A percentile compares a stretch with the other conserved stretches of the same genome.
Conservation (phyloP, 2,329 filamentous ascomycete species). For the Colletotrichum liaoningense region DNA sequence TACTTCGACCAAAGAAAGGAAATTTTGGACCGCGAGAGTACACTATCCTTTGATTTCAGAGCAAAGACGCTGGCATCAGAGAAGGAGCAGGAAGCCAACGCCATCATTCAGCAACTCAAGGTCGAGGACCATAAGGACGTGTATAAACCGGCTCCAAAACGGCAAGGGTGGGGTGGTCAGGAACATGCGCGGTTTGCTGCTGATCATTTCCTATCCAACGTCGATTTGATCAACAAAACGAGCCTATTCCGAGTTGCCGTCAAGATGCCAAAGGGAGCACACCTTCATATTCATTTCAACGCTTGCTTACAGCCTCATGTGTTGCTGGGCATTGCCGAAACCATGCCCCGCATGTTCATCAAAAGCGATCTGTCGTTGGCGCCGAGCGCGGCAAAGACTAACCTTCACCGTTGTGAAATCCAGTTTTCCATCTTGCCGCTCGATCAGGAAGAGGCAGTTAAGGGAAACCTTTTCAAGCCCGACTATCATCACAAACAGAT, state of each 20-base stretch:
- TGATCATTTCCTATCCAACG: constrained; percentile 70
- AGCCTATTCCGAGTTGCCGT: constrained; percentile 66
- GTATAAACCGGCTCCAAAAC: constrained; percentile 47
- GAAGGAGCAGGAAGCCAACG: constrained; percentile 51
- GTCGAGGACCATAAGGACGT: constrained; percentile 48
- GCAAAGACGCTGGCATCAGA: constrained; percentile 46
- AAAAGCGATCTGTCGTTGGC: constrained; percentile 66
- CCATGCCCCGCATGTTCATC: constrained; percentile 71
- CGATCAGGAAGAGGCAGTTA: constrained; percentile 47
- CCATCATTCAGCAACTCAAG: constrained; percentile 53
- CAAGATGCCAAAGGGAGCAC: constrained; percentile 76
- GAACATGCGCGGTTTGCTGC: constrained; percentile 57
- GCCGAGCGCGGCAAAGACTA: not conserved
- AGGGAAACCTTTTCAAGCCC: constrained; percentile 60
- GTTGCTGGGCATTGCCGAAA: constrained; percentile 58
- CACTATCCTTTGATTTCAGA: constrained; percentile 53
- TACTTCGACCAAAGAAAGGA: constrained; percentile 47
- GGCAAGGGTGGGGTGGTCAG: constrained; percentile 55
- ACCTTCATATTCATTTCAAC: constrained; percentile 84
- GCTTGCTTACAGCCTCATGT: constrained; percentile 73
- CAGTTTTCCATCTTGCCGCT: constrained; percentile 62
- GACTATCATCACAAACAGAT: constrained; percentile 57
- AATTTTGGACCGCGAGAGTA: constrained; percentile 46
- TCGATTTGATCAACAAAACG: constrained; percentile 65
- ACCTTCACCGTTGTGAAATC: constrained; percentile 62